Evolutionary conservation across 768 basidiomycete species (phyloP).

Genomic region (Cubamyces sp.): DNA sequence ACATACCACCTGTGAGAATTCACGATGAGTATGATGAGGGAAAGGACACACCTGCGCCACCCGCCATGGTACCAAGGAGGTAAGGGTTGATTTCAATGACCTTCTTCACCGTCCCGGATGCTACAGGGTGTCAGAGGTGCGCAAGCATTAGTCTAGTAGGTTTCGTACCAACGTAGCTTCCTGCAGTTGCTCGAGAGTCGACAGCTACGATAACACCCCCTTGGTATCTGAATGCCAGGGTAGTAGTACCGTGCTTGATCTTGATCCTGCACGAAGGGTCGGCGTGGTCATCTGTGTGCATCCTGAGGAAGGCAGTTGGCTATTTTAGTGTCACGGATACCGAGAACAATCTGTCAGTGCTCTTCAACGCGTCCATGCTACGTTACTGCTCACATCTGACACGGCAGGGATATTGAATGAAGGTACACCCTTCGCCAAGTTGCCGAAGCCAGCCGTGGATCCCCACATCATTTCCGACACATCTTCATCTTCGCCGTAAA

Average conservation of each 20-base stretch:
- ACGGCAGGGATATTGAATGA: slow-evolving; percentile 74
- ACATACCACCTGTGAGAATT: slow-evolving; percentile 3
- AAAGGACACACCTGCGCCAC: slow-evolving; percentile 81
- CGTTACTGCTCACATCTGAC: slow-evolving; percentile 62
- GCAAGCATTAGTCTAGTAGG: background rate
- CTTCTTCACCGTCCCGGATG: slow-evolving; percentile 97
- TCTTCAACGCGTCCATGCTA: background rate
- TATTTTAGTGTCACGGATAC: slow-evolving; percentile 35
- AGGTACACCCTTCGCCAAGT: slow-evolving; percentile 69
- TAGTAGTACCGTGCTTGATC: slow-evolving; percentile 98
- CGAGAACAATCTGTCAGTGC: too few relatives aligned
- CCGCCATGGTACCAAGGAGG: slow-evolving; percentile 99
- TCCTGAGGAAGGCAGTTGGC: slow-evolving; percentile 88
- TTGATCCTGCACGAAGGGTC: slow-evolving; percentile 96
- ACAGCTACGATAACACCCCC: slow-evolving; percentile 99
- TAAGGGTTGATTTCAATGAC: slow-evolving; percentile 99
- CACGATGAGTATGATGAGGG: background rate
- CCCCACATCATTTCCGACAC: slow-evolving; percentile 78
- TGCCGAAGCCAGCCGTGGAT: slow-evolving; percentile 82
- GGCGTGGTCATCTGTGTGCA: slow-evolving; percentile 95
- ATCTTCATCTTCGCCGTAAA: slow-evolving; percentile 63
- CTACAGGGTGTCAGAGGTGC: slow-evolving; percentile 43
- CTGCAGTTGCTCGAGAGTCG: slow-evolving; percentile 97
- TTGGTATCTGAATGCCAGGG: slow-evolving; percentile 93
- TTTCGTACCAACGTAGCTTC: slow-evolving; percentile 89